Evolutionary conservation across 2,329 filamentous ascomycete species (phyloP).

Genomic region (Cercospora sp.): DNA sequence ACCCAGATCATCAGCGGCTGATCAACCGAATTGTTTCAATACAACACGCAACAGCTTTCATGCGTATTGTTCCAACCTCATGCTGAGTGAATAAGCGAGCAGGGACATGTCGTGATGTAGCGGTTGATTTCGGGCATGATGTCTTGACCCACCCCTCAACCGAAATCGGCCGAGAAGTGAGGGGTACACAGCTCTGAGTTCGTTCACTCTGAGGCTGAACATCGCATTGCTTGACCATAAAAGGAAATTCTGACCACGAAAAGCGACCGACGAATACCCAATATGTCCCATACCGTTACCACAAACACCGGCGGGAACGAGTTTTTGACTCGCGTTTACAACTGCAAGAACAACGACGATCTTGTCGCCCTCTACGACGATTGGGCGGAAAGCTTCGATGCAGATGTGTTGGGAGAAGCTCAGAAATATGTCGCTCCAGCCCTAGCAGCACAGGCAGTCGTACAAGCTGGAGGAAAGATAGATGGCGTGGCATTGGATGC

Average conservation of each 20-base stretch:
- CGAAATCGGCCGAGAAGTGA: slow-evolving; percentile 9
- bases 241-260: slow-evolving; percentile 5
- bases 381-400: slow-evolving; percentile 49
- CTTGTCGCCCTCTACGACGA: slow-evolving; percentile 47
- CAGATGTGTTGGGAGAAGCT: slow-evolving; percentile 40
- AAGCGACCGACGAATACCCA: neutral
- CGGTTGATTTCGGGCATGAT: slow-evolving; percentile 1
- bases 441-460: slow-evolving; percentile 42
- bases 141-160: slow-evolving; percentile 5
- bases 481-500: slow-evolving; percentile 52
- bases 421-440: slow-evolving; percentile 47
- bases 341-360: slow-evolving; percentile 40
- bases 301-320: slow-evolving; percentile 23
- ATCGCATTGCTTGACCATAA: slow-evolving; percentile 3
- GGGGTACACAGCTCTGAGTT: slow-evolving; percentile 1
- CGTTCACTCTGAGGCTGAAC: neutral
- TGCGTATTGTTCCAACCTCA: neutral
- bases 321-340: slow-evolving; percentile 44
- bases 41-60: neutral
- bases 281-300: slow-evolving; percentile 11
- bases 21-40: neutral
- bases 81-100: neutral
- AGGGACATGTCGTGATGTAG: neutral
- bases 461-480: slow-evolving; percentile 20
- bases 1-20: neutral